These are phyloP conservation scores for Xylaria sp. DNA, from an alignment of 2,329 filamentous ascomycete species.

Conservation along the genomic window DNA sequence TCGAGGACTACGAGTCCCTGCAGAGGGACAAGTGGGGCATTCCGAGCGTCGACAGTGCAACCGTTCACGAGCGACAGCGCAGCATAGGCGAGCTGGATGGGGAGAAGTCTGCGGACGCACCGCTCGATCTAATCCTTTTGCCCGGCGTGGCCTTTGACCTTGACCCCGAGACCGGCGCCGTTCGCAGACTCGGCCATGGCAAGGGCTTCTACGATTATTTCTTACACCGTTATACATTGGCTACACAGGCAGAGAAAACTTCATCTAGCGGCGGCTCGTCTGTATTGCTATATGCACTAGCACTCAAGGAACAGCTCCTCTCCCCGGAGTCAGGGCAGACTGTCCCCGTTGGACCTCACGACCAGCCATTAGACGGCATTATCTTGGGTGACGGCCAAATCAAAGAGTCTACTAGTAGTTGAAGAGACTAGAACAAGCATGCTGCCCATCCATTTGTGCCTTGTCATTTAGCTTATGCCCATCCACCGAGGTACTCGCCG, in stretches of 20 bases:
- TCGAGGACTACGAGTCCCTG: slow-evolving; percentile 82
- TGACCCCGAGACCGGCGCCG: slow-evolving; percentile 60
- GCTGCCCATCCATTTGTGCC: slow-evolving; percentile 32
- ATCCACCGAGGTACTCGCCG: background rate
- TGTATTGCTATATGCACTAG: slow-evolving; percentile 76
- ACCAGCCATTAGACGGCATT: slow-evolving; percentile 83
- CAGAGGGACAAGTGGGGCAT: slow-evolving; percentile 91
- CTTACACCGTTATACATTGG: slow-evolving; percentile 75
- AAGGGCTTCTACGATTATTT: slow-evolving; percentile 98
- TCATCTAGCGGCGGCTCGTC: slow-evolving; percentile 51
- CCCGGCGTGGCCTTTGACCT: slow-evolving; percentile 92
- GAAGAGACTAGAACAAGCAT: slow-evolving; percentile 42
- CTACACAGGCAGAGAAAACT: slow-evolving; percentile 49
- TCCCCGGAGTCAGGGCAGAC: slow-evolving; percentile 64
- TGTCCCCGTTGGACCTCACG: slow-evolving; percentile 79
- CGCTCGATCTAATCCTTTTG: slow-evolving; percentile 87
- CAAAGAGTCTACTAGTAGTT: slow-evolving; percentile 52
- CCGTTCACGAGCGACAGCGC: slow-evolving; percentile 74
- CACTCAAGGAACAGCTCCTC: slow-evolving; percentile 87
- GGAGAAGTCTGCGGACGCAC: slow-evolving; percentile 56
- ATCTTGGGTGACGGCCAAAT: slow-evolving; percentile 76
- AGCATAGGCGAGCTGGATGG: slow-evolving; percentile 73
- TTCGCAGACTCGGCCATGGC: slow-evolving; percentile 88
- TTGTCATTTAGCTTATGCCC: slow-evolving; percentile 24
- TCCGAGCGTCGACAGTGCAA: slow-evolving; percentile 78